A percentile compares a stretch with the other conserved stretches of the same genome.
These are phyloP conservation scores for Clitoria ternatea DNA, from an alignment of 306 rosid species.

Conservation along the genomic window DNA sequence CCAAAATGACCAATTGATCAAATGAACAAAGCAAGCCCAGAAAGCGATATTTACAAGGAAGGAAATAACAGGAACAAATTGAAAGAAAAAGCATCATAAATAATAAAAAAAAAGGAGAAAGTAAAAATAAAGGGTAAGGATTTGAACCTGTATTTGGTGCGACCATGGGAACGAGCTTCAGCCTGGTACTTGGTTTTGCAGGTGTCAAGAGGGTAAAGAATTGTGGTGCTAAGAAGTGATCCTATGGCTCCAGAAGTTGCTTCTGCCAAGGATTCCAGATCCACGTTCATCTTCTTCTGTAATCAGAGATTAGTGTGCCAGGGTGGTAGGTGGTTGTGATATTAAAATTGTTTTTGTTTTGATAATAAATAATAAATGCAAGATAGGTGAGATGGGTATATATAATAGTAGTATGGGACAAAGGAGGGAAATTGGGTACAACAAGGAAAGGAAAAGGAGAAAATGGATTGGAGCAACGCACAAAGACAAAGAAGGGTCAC, in stretches of 20 bases:
- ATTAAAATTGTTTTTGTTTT: neutral
- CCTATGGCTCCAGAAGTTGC: slow-evolving; percentile 99
- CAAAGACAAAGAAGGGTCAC: neutral
- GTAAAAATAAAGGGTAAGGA: too few relatives aligned
- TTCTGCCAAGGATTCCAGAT: slow-evolving; percentile 92
- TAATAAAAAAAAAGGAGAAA: neutral
- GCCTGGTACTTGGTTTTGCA: slow-evolving; percentile 96
- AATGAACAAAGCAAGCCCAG: neutral
- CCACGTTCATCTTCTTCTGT: slow-evolving; percentile 49
- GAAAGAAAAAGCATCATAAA: slow-evolving; percentile 12
- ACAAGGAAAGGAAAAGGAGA: neutral
- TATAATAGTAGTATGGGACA: neutral
- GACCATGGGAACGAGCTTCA: slow-evolving; percentile 69
- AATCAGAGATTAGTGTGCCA: neutral
- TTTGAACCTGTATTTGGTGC: slow-evolving; percentile 64
- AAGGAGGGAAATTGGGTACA: neutral
- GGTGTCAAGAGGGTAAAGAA: slow-evolving; percentile 92
- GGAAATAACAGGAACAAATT: neutral
- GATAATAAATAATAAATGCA: neutral
- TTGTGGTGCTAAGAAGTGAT: slow-evolving; percentile 84
- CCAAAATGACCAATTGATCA: too few relatives aligned
- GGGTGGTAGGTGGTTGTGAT: neutral
- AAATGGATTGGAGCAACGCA: neutral
- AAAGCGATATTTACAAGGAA: neutral
- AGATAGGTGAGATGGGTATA: neutral